phyloP scores from a whole-genome alignment of 257 asterid species.

The Salvia hispanica region DNA sequence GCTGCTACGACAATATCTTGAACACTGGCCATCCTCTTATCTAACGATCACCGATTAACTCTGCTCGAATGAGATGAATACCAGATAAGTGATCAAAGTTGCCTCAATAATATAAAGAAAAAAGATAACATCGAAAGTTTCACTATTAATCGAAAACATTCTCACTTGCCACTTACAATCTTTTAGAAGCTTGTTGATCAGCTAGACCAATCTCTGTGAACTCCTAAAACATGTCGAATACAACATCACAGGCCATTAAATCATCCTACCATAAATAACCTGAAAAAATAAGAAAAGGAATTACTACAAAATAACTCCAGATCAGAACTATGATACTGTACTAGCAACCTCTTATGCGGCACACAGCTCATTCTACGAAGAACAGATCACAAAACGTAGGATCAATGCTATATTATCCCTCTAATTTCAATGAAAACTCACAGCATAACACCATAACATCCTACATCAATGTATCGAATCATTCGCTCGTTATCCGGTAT shows the following conservation, averaged over 20 bases:
- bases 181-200: slow-evolving; percentile 17
- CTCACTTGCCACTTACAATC: slow-evolving; percentile 9
- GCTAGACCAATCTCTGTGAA: slow-evolving; percentile 15
- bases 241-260: slow-evolving; percentile 14
- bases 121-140: background rate
- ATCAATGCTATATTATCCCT: slow-evolving; percentile 9
- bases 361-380: background rate
- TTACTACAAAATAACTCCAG: background rate
- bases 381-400: slow-evolving; percentile 9
- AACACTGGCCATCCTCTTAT: slow-evolving; percentile 68
- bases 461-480: slow-evolving; percentile 5
- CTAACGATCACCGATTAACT: slow-evolving; percentile 41
- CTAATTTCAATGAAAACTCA: background rate
- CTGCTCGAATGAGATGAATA: background rate
- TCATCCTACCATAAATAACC: slow-evolving; percentile 10
- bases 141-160: background rate
- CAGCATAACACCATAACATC: slow-evolving; percentile 17
- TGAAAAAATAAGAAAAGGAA: background rate
- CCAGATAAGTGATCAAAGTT: background rate
- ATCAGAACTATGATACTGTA: background rate
- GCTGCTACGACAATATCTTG: slow-evolving; percentile 72
- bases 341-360: background rate
- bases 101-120: background rate
- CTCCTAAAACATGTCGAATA: slow-evolving; percentile 21
- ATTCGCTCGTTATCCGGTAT: background rate